A percentile compares a stretch with the other conserved stretches of the same genome.
phyloP scores from a whole-genome alignment of 1,284 basidiomycete genomes.

The Mycosarcoma mackinlayi region DNA sequence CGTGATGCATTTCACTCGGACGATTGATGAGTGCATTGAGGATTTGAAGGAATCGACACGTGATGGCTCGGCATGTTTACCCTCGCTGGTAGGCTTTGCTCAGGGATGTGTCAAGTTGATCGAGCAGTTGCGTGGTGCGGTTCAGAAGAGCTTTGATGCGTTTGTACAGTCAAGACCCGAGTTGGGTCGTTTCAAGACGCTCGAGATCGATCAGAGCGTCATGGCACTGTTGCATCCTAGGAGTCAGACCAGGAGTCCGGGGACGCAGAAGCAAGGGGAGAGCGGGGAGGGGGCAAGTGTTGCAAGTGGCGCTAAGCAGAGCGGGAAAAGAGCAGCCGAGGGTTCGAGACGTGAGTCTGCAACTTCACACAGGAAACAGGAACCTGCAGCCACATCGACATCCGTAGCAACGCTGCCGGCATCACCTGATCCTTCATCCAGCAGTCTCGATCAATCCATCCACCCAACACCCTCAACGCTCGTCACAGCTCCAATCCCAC shows the following conservation, averaged over 20 bases:
- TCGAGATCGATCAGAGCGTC: constrained; percentile 30
- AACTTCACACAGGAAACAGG: no score
- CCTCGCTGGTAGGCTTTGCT: constrained; percentile 27
- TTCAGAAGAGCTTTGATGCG: constrained; percentile 36
- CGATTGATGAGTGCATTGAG: constrained; percentile 34
- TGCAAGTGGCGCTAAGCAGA: background rate
- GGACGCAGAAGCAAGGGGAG: constrained; percentile 6
- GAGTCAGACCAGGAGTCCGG: constrained; percentile 18
- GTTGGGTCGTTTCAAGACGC: background rate
- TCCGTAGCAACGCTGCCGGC: background rate
- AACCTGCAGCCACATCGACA: background rate
- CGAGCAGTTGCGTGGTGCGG: constrained; percentile 24
- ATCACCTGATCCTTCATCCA: no score
- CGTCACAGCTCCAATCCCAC: background rate
- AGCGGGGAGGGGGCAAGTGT: background rate
- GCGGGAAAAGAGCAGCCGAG: constrained; percentile 1
- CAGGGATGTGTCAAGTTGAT: constrained; percentile 36
- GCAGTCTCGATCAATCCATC: no score
- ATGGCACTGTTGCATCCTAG: constrained; percentile 41
- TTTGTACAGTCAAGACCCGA: constrained; percentile 24
- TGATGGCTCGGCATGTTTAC: constrained; percentile 19
- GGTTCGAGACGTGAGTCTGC: background rate
- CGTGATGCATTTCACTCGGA: constrained; percentile 33
- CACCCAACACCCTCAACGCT: no score
- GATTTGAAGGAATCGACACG: constrained; percentile 27